Percentiles rank a stretch among this genome's conserved stretches.
These are phyloP conservation scores for Tuber magnatum DNA, from an alignment of 495 filamentous ascomycete genomes.

Conservation along the genomic window DNA sequence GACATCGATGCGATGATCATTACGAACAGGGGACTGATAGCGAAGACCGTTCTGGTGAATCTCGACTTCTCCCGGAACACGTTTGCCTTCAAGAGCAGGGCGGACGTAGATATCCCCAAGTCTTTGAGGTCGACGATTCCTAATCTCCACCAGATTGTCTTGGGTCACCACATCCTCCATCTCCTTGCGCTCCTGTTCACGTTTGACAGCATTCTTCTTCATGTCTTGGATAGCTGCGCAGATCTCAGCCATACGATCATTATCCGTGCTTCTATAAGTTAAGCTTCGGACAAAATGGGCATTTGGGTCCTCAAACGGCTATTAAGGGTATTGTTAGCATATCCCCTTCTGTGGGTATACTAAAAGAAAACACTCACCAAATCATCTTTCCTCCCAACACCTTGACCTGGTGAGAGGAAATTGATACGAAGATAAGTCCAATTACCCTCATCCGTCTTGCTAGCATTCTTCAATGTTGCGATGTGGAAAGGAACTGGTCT, in stretches of 20 bases:
- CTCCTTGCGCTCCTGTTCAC: conserved; percentile 97
- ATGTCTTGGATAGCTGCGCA: conserved; percentile 85
- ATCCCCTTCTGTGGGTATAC: conserved; percentile 1
- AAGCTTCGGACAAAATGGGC: conserved; percentile 94
- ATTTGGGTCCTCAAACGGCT: conserved; percentile 92
- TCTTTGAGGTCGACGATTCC: conserved; percentile 78
- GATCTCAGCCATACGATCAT: conserved; percentile 78
- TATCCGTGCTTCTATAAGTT: conserved; percentile 85
- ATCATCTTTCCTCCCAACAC: conserved; percentile 95
- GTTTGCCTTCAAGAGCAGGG: conserved; percentile 89
- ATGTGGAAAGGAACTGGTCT: conserved; percentile 97
- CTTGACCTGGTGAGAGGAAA: conserved; percentile 92
- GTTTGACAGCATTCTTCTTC: conserved; percentile 79
- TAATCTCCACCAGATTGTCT: conserved; percentile 86
- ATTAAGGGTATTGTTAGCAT: conserved; percentile 42
- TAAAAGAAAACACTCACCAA: conserved; percentile 30
- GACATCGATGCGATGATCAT: conserved; percentile 77
- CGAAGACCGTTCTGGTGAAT: conserved; percentile 99
- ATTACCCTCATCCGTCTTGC: conserved; percentile 89
- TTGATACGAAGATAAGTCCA: conserved; percentile 93
- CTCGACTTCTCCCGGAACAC: conserved; percentile 87
- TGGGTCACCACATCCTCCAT: conserved; percentile 99
- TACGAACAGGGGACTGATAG: conserved; percentile 79
- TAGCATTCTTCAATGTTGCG: conserved; percentile 96
- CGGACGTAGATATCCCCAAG: conserved; percentile 90